Conservation (phyloP, 2,329 filamentous ascomycete genomes). For the Hypomyces perniciosus region DNA sequence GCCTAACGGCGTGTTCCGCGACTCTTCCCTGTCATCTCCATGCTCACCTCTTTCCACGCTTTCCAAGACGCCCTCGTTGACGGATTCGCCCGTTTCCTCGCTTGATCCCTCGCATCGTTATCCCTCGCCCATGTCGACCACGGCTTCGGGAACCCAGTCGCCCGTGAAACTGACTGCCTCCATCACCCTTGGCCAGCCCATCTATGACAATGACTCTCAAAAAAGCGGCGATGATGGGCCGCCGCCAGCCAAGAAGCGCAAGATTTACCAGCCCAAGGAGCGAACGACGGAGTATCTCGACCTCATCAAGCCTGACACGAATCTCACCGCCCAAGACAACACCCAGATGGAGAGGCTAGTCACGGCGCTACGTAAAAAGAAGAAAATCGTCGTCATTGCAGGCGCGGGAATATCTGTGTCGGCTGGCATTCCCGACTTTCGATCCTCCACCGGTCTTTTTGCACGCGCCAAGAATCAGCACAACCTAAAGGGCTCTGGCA, state of each 20-base stretch:
- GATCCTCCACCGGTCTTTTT: constrained; percentile 86
- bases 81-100: constrained; percentile 37
- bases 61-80: constrained; percentile 47
- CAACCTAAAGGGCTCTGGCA: constrained; percentile 82
- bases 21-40: constrained; percentile 33
- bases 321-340: constrained; percentile 38
- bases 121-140: constrained; percentile 45
- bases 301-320: constrained; percentile 48
- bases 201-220: constrained; percentile 25
- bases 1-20: constrained; percentile 26
- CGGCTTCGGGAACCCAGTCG: constrained; percentile 45
- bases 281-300: constrained; percentile 81
- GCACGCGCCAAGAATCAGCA: constrained; percentile 77
- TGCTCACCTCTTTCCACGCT: constrained; percentile 52
- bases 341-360: constrained; percentile 64
- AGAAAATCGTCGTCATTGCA: constrained; percentile 94
- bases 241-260: constrained; percentile 70
- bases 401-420: constrained; percentile 96
- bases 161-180: constrained; percentile 41
- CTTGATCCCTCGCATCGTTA: constrained; percentile 40
- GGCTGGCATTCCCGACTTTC: constrained; percentile 94
- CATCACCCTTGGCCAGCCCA: constrained; percentile 15
- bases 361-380: constrained; percentile 73
- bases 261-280: constrained; percentile 53
- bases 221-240: constrained; percentile 46